Evolutionary conservation across 495 filamentous ascomycete species (phyloP).

Genomic region (Platismatia glauca): DNA sequence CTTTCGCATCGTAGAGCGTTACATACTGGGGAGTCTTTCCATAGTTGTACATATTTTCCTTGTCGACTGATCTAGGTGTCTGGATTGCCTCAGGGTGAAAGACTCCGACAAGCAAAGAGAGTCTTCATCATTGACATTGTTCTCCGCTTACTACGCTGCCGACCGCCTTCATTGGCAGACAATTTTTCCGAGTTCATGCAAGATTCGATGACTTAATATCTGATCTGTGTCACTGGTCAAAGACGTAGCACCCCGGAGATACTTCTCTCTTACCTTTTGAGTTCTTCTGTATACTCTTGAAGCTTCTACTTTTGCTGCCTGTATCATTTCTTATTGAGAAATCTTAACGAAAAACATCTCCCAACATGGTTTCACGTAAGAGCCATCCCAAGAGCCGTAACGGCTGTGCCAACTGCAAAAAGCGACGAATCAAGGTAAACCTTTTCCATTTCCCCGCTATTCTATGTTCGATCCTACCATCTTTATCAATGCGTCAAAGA

Average conservation of each 20-base stretch:
- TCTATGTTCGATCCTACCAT: background rate
- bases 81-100: background rate
- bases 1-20: background rate
- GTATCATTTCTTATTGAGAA: background rate
- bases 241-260: background rate
- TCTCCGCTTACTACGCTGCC: background rate
- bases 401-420: slow-evolving; percentile 25
- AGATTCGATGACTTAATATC: slow-evolving; percentile 2
- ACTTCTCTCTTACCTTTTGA: background rate
- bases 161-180: slow-evolving; percentile 1
- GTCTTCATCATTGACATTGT: background rate
- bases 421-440: slow-evolving; percentile 24
- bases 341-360: background rate
- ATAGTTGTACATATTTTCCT: background rate
- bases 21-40: too few relatives aligned
- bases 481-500: background rate
- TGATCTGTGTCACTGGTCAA: background rate
- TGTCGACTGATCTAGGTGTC: background rate
- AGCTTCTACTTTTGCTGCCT: background rate
- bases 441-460: slow-evolving; percentile 12
- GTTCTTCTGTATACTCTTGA: background rate
- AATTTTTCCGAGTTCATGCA: background rate
- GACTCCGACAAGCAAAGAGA: background rate
- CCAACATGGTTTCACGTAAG: slow-evolving; percentile 24
- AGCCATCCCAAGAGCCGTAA: slow-evolving; percentile 25